Evolutionary conservation across 805 yeast species (phyloP), one percentile per base, ranked within the genome.

Genomic region (Yamadazyma takamatsuzukensis): DNA sequence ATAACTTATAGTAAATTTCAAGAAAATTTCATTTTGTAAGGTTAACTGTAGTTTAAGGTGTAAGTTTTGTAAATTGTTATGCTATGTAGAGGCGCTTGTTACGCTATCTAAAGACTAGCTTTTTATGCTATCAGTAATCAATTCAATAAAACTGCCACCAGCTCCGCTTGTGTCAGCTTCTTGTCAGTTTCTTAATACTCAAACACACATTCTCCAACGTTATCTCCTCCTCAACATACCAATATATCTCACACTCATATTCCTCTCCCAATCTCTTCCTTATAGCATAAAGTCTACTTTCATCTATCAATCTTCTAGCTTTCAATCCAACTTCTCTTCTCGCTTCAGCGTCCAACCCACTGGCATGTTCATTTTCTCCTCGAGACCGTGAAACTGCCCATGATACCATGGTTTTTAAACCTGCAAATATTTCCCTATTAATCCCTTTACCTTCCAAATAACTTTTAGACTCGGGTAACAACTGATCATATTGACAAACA

Each of bases 241-340:
- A 68, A 30, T 80, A 70, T 37, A 87, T 51, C 17, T 70, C 61
- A 1, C 69, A 78, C 2, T 61, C 40, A 44, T 57, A 75, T 0
- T 70, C 72, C 0, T 45, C 33, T 29, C 45, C 48, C 23, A 63
- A 33, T 3, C 45, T 18, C 14, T 35, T 13, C 10, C 48, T 36
- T 44, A 85, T 45, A 0, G 82, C 78, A 37, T 51, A 47, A 2
- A 66, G 64, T 37, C 97, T 64, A 13, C 88, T 78, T 40, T 81
- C 80, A 48, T 88, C 97, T 2, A 88, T 67, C 10, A 86, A 53
- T 29, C 88, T 58, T 44, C 96, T 68, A 3, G 89, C 89, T 43
- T 64, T 61, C 15, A 75, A 56, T 0, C 97, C 97, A 21, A 83
- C 37, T 18, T 43, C 36, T 44, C 74, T 79, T 43, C 93, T 68